Percentiles rank a stretch among this genome's conserved stretches.
Conservation (phyloP, 2,329 filamentous ascomycete genomes). For the Endoconidiophora polonica region DNA sequence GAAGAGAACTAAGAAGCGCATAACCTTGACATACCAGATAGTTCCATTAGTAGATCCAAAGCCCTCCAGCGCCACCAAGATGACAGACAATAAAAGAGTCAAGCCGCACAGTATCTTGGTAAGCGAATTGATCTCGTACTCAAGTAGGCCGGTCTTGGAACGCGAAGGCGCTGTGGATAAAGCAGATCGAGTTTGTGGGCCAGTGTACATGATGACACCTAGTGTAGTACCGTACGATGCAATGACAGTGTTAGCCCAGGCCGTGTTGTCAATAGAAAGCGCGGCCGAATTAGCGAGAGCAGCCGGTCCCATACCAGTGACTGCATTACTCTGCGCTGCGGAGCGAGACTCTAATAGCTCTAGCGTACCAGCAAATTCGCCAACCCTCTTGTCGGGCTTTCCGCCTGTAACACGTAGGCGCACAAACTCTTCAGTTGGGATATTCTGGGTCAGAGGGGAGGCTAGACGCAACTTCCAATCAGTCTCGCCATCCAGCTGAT, state of each 20-base stretch:
- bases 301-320: constrained; percentile 13
- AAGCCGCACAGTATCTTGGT: constrained; percentile 91
- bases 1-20: constrained; percentile 94
- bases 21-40: constrained; percentile 89
- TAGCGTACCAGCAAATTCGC: constrained; percentile 84
- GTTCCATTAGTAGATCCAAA: constrained; percentile 51
- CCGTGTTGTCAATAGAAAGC: constrained; percentile 88
- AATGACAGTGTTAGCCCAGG: constrained; percentile 95
- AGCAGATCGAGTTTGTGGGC: constrained; percentile 81
- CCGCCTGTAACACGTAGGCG: constrained; percentile 60
- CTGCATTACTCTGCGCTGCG: constrained; percentile 26
- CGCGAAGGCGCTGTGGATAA: constrained; percentile 82
- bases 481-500: constrained; percentile 93
- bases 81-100: constrained; percentile 69
- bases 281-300: constrained; percentile 41
- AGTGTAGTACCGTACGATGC: constrained; percentile 81
- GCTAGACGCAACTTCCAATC: constrained; percentile 94
- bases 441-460: constrained; percentile 67
- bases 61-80: constrained; percentile 75
- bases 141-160: constrained; percentile 83
- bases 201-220: constrained; percentile 86
- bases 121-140: constrained; percentile 91
- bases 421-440: constrained; percentile 56
- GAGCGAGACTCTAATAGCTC: constrained; percentile 47
- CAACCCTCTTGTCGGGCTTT: constrained; percentile 84